Evolutionary conservation across 129 eudicot genomes (phyloP).

Genomic region (Mikania micrantha): DNA sequence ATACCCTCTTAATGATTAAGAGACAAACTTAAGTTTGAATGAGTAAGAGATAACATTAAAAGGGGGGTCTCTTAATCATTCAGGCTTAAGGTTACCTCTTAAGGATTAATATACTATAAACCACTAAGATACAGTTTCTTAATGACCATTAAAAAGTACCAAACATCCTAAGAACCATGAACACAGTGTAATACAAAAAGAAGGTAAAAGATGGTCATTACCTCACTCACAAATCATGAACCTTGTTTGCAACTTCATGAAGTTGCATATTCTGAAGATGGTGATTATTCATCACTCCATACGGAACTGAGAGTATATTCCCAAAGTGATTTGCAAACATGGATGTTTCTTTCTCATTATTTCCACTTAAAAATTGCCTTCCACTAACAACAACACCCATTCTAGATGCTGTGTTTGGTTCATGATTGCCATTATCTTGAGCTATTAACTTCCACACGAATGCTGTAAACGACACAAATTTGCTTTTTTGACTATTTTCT

Average conservation of each 20-base stretch:
- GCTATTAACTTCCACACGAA: slow-evolving; percentile 47
- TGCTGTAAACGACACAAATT: slow-evolving; percentile 36
- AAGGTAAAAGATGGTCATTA: no score
- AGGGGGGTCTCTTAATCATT: no score
- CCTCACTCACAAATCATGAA: slow-evolving; percentile 29
- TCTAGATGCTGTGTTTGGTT: slow-evolving; percentile 14
- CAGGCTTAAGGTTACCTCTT: no score
- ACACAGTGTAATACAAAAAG: no score
- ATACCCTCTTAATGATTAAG: no score
- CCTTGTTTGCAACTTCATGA: slow-evolving; percentile 19
- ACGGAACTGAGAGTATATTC: slow-evolving; percentile 52
- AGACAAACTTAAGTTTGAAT: no score
- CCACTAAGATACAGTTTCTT: no score
- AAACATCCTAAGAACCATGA: no score
- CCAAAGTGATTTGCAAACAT: slow-evolving; percentile 36
- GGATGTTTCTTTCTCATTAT: background rate
- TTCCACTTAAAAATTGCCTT: slow-evolving; percentile 15
- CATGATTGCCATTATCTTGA: background rate
- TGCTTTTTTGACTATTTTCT: slow-evolving; percentile 25
- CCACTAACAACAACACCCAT: slow-evolving; percentile 51
- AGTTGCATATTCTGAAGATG: slow-evolving; percentile 26
- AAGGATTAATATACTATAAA: no score
- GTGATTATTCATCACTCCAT: slow-evolving; percentile 1
- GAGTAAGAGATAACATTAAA: no score
- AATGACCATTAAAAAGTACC: no score